Evolutionary conservation across 345 rosid species (phyloP).

Genomic region (Sisymbrium altissimum): DNA sequence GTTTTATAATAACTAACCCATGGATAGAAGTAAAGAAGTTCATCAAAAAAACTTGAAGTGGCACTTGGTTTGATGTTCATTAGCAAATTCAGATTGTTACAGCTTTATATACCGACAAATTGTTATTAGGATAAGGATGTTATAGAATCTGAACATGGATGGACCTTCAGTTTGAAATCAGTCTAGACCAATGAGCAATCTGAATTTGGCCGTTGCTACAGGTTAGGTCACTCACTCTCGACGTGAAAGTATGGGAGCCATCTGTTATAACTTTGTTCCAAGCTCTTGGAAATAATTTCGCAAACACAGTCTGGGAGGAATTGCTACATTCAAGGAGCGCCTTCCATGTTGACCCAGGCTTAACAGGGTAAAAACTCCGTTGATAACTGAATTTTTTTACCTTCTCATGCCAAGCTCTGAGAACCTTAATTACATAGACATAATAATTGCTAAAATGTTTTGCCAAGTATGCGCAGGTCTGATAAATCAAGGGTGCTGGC

Average conservation of each 20-base stretch:
- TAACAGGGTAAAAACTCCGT: conserved; percentile 47
- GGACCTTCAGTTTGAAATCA: background rate
- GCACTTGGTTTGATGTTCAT: conserved; percentile 9
- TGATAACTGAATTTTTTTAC: conserved; percentile 1
- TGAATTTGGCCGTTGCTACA: conserved; percentile 38
- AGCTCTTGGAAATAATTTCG: conserved; percentile 86
- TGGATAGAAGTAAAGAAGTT: background rate
- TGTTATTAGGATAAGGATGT: background rate
- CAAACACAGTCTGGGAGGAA: conserved; percentile 98
- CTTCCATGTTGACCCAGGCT: conserved; percentile 58
- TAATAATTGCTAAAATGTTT: background rate
- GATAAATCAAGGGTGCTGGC: conserved; percentile 58
- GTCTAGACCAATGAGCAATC: background rate
- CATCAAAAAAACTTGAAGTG: background rate
- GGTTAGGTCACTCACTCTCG: conserved; percentile 98
- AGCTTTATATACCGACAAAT: background rate
- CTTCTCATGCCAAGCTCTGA: conserved; percentile 2
- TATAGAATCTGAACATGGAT: conserved; percentile 12
- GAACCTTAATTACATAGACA: background rate
- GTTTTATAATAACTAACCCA: background rate
- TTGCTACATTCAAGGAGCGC: conserved; percentile 76
- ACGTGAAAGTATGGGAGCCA: conserved; percentile 98
- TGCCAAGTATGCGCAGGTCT: conserved; percentile 51
- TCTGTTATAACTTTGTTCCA: conserved; percentile 94
- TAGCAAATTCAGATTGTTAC: conserved; percentile 9